A percentile compares a stretch with the other conserved stretches of the same genome.
Evolutionary conservation across 345 rosid genomes (phyloP).

Genomic region (Linum usitatissimum): DNA sequence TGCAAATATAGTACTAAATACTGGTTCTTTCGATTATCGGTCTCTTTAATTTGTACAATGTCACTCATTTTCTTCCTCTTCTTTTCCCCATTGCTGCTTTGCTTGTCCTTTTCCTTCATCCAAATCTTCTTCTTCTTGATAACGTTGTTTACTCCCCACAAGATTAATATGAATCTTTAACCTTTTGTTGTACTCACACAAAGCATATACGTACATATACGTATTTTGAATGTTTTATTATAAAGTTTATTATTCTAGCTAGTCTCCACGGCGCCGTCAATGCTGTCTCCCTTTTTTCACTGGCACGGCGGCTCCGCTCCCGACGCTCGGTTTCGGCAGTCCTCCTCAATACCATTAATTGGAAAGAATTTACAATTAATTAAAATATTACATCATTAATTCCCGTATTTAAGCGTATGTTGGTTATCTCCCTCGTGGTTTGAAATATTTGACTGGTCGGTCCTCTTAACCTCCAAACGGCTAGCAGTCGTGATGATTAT

Average conservation of each 20-base stretch:
- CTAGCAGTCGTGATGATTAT: conserved; percentile 18
- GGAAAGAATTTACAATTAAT: neutral
- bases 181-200: neutral
- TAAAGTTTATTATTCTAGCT: neutral
- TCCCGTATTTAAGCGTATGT: neutral
- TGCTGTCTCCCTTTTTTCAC: conserved; percentile 7
- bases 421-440: neutral
- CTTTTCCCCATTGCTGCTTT: neutral
- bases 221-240: too few relatives aligned
- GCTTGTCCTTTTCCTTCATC: neutral
- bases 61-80: neutral
- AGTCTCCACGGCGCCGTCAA: conserved; percentile 19
- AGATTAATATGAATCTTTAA: neutral
- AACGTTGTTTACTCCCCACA: neutral
- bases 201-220: neutral
- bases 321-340: conserved; percentile 10
- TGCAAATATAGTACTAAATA: too few relatives aligned
- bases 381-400: neutral
- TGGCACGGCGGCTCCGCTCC: conserved; percentile 14
- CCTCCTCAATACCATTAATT: neutral
- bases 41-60: too few relatives aligned
- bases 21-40: too few relatives aligned
- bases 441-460: neutral
- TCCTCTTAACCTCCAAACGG: conserved; percentile 3
- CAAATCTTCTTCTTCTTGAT: neutral